A percentile compares a stretch with the other conserved stretches of the same genome.
These are phyloP conservation scores for Ophiocordyceps sinensis DNA, from an alignment of 2,329 filamentous ascomycete genomes.

Conservation along the genomic window DNA sequence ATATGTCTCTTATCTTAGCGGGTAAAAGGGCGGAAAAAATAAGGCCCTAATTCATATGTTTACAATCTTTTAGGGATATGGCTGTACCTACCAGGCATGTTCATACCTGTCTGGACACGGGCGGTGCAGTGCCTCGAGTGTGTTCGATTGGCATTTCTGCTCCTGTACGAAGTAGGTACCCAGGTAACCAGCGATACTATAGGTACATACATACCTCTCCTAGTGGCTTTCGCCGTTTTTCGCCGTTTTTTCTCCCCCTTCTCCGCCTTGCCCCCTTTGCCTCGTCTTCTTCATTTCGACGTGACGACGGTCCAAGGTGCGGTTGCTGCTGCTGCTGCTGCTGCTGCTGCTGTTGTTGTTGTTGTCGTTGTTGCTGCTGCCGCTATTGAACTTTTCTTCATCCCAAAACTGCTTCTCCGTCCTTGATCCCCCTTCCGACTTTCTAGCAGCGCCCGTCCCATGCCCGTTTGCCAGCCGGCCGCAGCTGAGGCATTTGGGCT, in stretches of 20 bases:
- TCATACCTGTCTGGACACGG: too few species aligned
- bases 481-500: slow-evolving; percentile 1
- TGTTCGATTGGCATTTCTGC: too few species aligned
- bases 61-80: too few species aligned
- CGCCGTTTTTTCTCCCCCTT: neutral
- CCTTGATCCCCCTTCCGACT: neutral
- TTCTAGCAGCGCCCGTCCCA: neutral
- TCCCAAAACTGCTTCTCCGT: neutral
- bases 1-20: too few species aligned
- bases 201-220: too few species aligned
- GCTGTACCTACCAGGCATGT: too few species aligned
- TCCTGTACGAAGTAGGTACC: too few species aligned
- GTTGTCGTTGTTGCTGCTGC: neutral
- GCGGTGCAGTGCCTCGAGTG: too few species aligned
- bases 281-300: neutral
- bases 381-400: neutral
- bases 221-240: neutral
- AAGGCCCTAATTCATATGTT: too few species aligned
- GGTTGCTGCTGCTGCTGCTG: neutral
- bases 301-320: neutral
- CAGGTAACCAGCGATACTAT: too few species aligned
- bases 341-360: too few species aligned
- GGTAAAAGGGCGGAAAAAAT: too few species aligned
- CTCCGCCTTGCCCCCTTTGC: neutral
- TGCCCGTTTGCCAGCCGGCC: neutral